Base-by-base conservation (phyloP, 1,284 basidiomycete genomes). In the Omphalotus olearius region DNA sequence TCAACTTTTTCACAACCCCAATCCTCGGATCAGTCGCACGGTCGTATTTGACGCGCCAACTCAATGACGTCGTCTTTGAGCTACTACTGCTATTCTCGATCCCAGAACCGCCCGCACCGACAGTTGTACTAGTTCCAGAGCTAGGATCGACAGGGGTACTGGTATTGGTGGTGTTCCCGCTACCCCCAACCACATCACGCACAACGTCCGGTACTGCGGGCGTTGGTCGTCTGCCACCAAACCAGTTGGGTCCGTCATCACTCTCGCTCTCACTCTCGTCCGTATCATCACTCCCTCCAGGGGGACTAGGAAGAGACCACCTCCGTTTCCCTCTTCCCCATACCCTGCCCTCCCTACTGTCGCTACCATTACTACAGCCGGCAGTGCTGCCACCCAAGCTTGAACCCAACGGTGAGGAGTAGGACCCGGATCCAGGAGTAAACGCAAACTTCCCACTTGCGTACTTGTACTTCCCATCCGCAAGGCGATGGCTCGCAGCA, bases 391-490 rank as follows among this genome's bases (percentile, higher is more conserved):
- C 23, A 23, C 23, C 23, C 23, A 23, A 23, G 5, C 3, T 4
- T 13, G 30, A 33, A 33, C 30, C 30, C 30, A 7, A 33, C 30
- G 2, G 9, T 10, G 30, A 33, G 2, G 30, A 33, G 23, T 23
- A 23, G 9, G 30, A 33, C 30, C 30, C 30, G 2, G 23, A 23
- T 23, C 23, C 23, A 23, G 23, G 23, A 23, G 23, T 23, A 9
- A 42, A 35, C 6, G 45, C 45, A 41, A 57, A 57, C 35, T 57
- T 57, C 4, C 56, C 56, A 18, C 51, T 48, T n/a, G 45, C 23
- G 23, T 73, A 59, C 2, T 76, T 72, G 62, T 91, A 91, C 66
- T 90, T 91, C 9, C 78, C 80, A 62, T 91, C 88, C 4, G 77
- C 70, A 4, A 71, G 53, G 18, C 73, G 70, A 60, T 90, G 84